Base-by-base conservation (phyloP, 441 rosid genomes). In the Pelargonium australe region DNA sequence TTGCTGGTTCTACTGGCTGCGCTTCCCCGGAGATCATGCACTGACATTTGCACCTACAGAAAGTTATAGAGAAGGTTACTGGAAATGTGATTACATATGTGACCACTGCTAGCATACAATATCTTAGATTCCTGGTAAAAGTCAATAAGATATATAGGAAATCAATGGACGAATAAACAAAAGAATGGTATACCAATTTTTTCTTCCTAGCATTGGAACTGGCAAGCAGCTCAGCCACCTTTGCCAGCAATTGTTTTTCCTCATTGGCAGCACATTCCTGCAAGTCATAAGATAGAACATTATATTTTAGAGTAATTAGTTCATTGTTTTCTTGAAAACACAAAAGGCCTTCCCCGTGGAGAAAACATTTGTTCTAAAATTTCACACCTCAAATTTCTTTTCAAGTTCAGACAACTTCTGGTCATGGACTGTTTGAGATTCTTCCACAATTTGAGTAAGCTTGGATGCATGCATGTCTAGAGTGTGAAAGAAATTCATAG, bases 31-130 rank as follows among this genome's bases (percentile, higher is more conserved):
- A 95, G 84, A 83, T 90, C 98, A 37, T 87, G 86, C 72, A 95
- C 91, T 34, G 98, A 87, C 85, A 81, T 76, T 89, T 92, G 95
- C 45, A 95, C 98, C 99, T 95, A 66, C 61, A 47, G 40, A 57
- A 68, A 14, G 16, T 31, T 31, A 74, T 31, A 0, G 19, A 76
- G 55, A 43, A 53, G 23, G 68, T 19, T 72, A 67, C 25, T 67
- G 28, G 25, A 47, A 14, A 16, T 7, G 12, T 37, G 14, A 44
- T 69, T 20, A n/a, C 12, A 49, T 4, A 49, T 51, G 60, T 23
- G 76, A 75, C 49, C 77, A 61, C 60, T 44, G 63, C 66, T 28
- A 19, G 28, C 8, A 61, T 14, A 71, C 65, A 57, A 65, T 65
- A 58, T 68, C 49, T 23, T 2, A 23, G 10, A 34, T 44, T 1